Base-by-base conservation (phyloP, 2,329 filamentous ascomycete genomes). In the Iodosphaeria phyllophila region DNA sequence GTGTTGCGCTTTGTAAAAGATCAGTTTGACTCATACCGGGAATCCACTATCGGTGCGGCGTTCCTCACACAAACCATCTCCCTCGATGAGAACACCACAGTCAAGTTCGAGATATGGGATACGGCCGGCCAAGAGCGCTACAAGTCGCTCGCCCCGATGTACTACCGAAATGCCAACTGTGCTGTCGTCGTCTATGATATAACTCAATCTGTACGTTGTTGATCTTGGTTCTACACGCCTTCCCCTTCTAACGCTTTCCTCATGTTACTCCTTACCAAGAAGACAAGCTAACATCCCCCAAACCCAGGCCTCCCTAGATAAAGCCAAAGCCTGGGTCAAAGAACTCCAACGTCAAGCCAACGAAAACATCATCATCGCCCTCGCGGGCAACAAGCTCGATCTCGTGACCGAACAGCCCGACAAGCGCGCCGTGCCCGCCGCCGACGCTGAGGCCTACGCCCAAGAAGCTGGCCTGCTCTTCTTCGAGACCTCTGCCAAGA, bases 81-180 rank as follows among this genome's bases (percentile, higher is more conserved):
- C 30, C 76, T 98, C 53, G 86, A 95, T 51, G 89, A 95, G 48
- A 89, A 73, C 54, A 95, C 89, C 31, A 98, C 89, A 28, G 86
- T 98, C 55, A 98, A 98, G 63, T 98, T 98, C 47, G 89, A 98
- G 57, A 98, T 98, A 48, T 98, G 89, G 84, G 84, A 93, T 55
- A 98, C 89, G 7, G 89, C 89, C 34, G 89, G 89, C 35, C 89
- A 98, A 58, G 89, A 98, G 57, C 73, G 91, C 46, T 98, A 95
- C 68, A 95, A 95, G 64, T 95, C 89, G 8, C 64, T 98, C 37
- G 89, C 89, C 17, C 89, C 89, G 42, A 98, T 98, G 89, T 98
- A 98, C 64, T 98, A 98, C 60, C 66, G 91, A 42, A 98, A 98
- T 51, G 91, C 91, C 40, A 95, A 98, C 68, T 95, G 89, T 57